Evolutionary conservation across 2,329 filamentous ascomycete species (phyloP), one percentile per base, ranked within the genome.

Genomic region (Corniculantispora saksenae): DNA sequence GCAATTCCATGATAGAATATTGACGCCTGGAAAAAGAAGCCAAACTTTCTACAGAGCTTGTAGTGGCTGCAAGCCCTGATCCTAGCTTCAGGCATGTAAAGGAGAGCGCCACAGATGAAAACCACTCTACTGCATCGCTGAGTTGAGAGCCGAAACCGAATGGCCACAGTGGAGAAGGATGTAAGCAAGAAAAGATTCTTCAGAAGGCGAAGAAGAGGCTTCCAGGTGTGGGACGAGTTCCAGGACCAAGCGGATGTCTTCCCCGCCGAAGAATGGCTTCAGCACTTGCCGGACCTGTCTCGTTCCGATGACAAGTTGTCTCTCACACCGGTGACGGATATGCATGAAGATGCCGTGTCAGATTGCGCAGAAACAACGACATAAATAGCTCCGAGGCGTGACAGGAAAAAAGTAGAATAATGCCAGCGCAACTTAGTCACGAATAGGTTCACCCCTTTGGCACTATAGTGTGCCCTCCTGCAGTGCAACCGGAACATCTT

Each of bases 231-330:
- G 50, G 40, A 62, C 35, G 50, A 47, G 7, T 54, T 55, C 10
- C 47, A 38, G 60, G 60, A 17, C 25, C 35, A 62, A 45, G 60
- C 60, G 60, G 60, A 47, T 47, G 60, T 19, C 5, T 62, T 62
- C 60, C 60, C 60, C 60, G 60, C 60, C 27, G 38, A 25, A 27
- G 38, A 32, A 32, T 55, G 51, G 32, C 60, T 62, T 62, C 50
- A 62, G 60, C 60, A 38, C 35, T 55, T 54, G 50, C 32, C 35
- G 60, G 54, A 62, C 60, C 21, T 61, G 58, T 53, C 58, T 61
- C 27, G 60, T 38, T 53, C 32, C 21, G 21, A 27, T 25, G 48
- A 40, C 23, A 19, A 15, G 48, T n/a, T 32, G 51, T 32, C 29
- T 61, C 9, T 5, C 35, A 35, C 23, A 51, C 21, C 35, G 21